These are phyloP conservation scores for Corylus americana DNA, from an alignment of 306 rosid genomes.

Conservation along the genomic window DNA sequence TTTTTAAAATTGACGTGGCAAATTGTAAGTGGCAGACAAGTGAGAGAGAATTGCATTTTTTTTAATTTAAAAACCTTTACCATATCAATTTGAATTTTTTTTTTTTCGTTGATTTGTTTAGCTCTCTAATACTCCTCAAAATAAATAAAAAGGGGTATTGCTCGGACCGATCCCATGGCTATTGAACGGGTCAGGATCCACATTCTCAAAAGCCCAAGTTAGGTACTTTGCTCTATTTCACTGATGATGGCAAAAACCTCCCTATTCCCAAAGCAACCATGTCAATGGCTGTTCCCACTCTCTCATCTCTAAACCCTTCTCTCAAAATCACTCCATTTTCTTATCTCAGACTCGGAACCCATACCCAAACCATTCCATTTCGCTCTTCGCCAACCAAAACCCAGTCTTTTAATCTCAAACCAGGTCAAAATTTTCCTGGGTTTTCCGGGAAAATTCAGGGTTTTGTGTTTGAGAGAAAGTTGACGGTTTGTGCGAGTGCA, in stretches of 20 bases:
- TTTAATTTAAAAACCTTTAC: too few species aligned
- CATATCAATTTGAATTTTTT: too few species aligned
- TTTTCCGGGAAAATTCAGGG: constrained; percentile 31
- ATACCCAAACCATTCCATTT: constrained; percentile 21
- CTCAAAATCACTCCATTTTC: constrained; percentile 35
- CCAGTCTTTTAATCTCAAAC: constrained; percentile 27
- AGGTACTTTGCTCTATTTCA: not conserved
- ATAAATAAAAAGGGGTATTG: not conserved
- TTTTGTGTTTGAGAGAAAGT: constrained; percentile 34
- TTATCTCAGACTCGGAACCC: constrained; percentile 16
- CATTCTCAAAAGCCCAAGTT: constrained; percentile 18
- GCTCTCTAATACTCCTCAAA: not conserved
- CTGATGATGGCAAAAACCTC: constrained; percentile 32
- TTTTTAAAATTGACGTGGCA: too few species aligned
- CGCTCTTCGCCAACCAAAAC: constrained; percentile 28
- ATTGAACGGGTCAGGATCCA: not conserved
- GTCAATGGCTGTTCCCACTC: constrained; percentile 46
- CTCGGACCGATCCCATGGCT: not conserved
- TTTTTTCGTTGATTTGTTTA: too few species aligned
- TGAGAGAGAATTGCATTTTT: too few species aligned
- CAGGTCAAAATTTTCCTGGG: constrained; percentile 25
- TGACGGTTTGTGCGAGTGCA: constrained; percentile 30
- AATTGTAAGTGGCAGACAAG: too few species aligned
- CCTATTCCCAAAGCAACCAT: constrained; percentile 30
- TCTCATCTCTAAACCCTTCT: constrained; percentile 41